These are phyloP conservation scores for Umbelopsis vinacea DNA, from an alignment of 192 early-diverging fungal genomes.

Conservation along the genomic window DNA sequence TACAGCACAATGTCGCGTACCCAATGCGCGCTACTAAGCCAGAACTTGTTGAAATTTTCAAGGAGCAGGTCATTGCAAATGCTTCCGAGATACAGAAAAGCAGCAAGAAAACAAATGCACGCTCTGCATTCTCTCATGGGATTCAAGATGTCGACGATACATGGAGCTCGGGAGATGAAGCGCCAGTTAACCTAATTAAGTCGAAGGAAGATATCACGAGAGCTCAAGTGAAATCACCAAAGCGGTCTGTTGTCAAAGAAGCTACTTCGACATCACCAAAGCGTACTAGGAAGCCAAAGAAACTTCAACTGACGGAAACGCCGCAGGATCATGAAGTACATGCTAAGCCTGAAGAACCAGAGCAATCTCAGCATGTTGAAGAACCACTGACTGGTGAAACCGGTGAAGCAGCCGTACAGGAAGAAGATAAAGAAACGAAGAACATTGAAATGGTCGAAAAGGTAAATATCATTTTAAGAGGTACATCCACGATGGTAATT, in stretches of 20 bases:
- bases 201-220: not conserved
- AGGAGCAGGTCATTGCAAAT: not conserved
- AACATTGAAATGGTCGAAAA: not conserved
- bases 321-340: no score
- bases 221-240: not conserved
- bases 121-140: not conserved
- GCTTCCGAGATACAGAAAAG: conserved; percentile 5
- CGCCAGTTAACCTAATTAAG: conserved; percentile 1
- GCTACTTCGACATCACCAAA: not conserved
- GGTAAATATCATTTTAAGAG: not conserved
- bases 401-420: not conserved
- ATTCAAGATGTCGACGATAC: not conserved
- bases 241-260: not conserved
- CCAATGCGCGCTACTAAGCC: conserved; percentile 16
- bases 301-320: not conserved
- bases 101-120: not conserved
- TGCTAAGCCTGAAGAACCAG: not conserved
- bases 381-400: not conserved
- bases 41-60: conserved; percentile 14
- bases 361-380: not conserved
- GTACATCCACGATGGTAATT: not conserved
- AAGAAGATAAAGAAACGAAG: not conserved
- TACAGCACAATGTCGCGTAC: conserved; percentile 22
- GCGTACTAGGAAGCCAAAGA: not conserved
- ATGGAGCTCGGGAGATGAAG: conserved; percentile 17